Percentiles rank a stretch among this genome's conserved stretches.
Evolutionary conservation across 768 basidiomycete species (phyloP).

Genomic region (Xerocomus spinulosus): DNA sequence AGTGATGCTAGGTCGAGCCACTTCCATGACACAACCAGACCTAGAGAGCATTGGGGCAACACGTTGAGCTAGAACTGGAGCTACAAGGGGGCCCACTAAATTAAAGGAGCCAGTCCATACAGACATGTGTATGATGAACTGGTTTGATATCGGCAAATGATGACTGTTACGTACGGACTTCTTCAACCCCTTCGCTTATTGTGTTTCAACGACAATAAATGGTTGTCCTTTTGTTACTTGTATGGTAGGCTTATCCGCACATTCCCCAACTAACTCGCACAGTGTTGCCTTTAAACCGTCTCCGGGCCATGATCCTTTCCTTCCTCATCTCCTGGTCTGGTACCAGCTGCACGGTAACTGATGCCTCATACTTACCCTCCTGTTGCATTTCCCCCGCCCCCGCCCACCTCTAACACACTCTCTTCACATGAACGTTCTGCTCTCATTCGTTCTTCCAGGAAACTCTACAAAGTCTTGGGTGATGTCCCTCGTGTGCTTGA

Average conservation of each 20-base stretch:
- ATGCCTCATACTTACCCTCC: neutral
- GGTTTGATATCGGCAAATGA: neutral
- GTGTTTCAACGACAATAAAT: conserved; percentile 3
- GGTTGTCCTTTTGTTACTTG: conserved; percentile 22
- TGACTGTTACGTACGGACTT: neutral
- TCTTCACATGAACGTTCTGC: conserved; percentile 49
- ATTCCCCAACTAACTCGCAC: neutral
- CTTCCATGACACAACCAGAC: conserved; percentile 23
- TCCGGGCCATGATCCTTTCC: no score
- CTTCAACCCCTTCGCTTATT: conserved; percentile 2
- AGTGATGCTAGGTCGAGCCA: no score
- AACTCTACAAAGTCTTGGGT: conserved; percentile 56
- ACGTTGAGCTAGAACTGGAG: no score
- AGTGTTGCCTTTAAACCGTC: conserved; percentile 7
- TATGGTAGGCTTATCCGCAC: conserved; percentile 8
- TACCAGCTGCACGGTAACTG: conserved; percentile 14
- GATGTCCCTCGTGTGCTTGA: conserved; percentile 57
- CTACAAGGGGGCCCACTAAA: no score
- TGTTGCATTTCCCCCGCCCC: conserved; percentile 30
- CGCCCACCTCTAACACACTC: conserved; percentile 56
- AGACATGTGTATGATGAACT: conserved; percentile 13
- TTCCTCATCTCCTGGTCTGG: conserved; percentile 21
- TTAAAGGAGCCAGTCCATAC: no score
- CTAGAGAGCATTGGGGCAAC: conserved; percentile 35
- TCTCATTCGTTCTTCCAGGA: conserved; percentile 53